A percentile compares a stretch with the other conserved stretches of the same genome.
Evolutionary conservation across 2,329 filamentous ascomycete genomes (phyloP).

Genomic region (Nectriaceae sp.): DNA sequence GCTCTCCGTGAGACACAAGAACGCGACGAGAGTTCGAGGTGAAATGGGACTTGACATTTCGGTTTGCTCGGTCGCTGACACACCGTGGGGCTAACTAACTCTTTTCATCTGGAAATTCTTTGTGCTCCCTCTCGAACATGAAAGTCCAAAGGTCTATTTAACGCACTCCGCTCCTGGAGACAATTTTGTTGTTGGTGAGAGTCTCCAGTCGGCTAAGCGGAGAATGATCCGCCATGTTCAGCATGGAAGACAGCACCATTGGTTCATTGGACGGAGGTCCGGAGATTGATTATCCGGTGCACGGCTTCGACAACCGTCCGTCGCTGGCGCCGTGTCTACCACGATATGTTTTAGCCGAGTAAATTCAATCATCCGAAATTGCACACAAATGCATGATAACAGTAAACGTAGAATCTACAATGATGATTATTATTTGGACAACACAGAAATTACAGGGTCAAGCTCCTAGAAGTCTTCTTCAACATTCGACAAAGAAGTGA

Average conservation of each 20-base stretch:
- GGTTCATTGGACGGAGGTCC: background rate
- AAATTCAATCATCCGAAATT: background rate
- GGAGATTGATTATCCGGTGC: background rate
- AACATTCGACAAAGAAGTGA: background rate
- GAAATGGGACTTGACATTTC: background rate
- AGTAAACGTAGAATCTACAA: background rate
- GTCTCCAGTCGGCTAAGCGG: background rate
- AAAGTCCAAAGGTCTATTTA: background rate
- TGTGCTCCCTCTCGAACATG: background rate
- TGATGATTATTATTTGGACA: background rate
- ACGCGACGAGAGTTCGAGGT: background rate
- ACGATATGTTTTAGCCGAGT: background rate
- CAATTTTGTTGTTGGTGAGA: background rate
- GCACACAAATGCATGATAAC: background rate
- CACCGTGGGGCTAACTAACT: background rate
- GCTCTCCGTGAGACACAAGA: background rate
- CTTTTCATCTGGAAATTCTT: background rate
- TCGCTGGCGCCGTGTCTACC: background rate
- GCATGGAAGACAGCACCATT: background rate
- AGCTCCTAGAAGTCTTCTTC: background rate
- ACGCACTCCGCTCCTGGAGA: background rate
- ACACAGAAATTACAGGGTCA: background rate
- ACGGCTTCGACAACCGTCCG: background rate
- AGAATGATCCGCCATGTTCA: background rate
- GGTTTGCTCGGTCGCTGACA: background rate